These are phyloP conservation scores for Lentinula sp. DNA, from an alignment of 768 basidiomycete genomes.

Conservation along the genomic window DNA sequence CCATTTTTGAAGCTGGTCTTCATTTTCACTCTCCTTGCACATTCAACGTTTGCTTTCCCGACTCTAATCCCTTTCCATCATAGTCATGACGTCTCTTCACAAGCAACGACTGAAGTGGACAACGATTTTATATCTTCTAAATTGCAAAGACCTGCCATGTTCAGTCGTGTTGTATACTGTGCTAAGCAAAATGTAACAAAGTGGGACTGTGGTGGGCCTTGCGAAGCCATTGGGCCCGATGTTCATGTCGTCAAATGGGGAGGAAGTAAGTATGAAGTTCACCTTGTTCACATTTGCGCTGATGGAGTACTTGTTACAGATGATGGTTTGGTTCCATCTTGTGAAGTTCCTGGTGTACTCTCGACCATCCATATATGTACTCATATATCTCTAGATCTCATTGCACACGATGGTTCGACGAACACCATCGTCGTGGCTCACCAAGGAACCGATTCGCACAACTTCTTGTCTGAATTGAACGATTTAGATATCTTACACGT, in stretches of 20 bases:
- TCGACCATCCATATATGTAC: not conserved
- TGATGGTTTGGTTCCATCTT: not conserved
- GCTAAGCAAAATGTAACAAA: not conserved
- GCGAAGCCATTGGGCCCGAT: not conserved
- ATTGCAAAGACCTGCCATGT: not conserved
- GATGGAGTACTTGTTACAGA: not conserved
- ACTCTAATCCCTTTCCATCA: not conserved
- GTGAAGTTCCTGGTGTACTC: not conserved
- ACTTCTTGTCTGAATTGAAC: constrained; percentile 5
- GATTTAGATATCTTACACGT: not conserved
- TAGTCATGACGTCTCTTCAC: not conserved
- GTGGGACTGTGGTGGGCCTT: not conserved
- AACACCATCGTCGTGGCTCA: constrained; percentile 22
- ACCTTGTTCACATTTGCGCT: not conserved
- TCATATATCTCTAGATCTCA: constrained; percentile 7
- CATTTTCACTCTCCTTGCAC: not conserved
- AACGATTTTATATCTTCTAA: not conserved
- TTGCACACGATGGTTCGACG: constrained; percentile 15
- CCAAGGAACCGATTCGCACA: constrained; percentile 18
- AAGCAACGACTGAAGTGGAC: not conserved
- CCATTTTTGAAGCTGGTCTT: not conserved
- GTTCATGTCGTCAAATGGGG: not conserved
- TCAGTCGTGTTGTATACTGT: not conserved
- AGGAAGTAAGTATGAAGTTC: not conserved
- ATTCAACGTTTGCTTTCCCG: not conserved